Evolutionary conservation across 2,329 filamentous ascomycete genomes (phyloP), one percentile per base, ranked within the genome.

Genomic region (Dichotomopilus funicola): DNA sequence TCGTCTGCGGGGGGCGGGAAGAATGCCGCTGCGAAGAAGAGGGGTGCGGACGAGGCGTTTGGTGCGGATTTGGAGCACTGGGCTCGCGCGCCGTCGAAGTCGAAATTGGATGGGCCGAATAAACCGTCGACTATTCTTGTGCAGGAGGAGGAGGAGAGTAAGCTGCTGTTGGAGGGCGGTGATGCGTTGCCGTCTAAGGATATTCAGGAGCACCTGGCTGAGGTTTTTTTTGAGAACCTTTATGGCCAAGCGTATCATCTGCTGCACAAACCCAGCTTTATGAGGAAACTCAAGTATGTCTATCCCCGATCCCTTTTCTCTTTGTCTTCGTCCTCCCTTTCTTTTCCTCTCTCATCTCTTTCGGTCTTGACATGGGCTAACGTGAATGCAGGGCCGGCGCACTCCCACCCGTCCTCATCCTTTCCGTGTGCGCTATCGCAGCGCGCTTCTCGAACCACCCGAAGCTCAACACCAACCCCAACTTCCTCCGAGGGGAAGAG

Each of bases 231-330:
- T 66, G 92, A 97, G 66, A 91, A 88, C 65, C 82, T 97, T 0
- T 97, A 99, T 67, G 94, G 94, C 7, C 94, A 97, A 68, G 89
- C 90, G 37, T 99, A 97, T 69, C 88, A 95, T 61, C 75, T 99
- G 19, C 81, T 99, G 8, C 94, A 99, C 72, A 97, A 96, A 68
- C 92, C 94, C 40, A 97, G 91, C 68, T 97, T 95, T 69, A 96
- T 97, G 88, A 82, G 91, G 57, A 90, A 90, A 65, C 70, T 94
- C 53, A 83, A 78, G 85, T 86, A 72, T 60, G 81, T 75, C 19
- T n/a, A 42, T 1, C 12, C 33, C 6, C 44, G 10, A n/a, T 4
- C 5, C 10, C 8, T 13, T 19, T 27, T 34, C 31, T 34, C 19
- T 33, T 33, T 33, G n/a, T n/a, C 33, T 13, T 12, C 6, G 13